These are phyloP conservation scores for Gnetum montanum DNA, from an alignment of 75 land plant genomes.

Conservation along the genomic window DNA sequence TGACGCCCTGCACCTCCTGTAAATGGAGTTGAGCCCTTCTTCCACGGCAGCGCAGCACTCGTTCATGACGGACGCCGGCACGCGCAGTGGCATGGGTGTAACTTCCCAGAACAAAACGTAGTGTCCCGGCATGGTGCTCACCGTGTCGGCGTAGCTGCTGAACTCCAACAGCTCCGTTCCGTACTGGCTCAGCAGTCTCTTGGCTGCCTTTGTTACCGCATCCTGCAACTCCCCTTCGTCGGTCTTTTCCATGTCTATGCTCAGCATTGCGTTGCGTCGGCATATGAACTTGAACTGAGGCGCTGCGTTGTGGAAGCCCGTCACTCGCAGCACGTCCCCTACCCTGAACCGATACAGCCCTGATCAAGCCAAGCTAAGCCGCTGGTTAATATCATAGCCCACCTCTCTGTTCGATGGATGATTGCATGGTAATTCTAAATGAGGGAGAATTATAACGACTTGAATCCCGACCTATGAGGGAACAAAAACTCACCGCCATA, in stretches of 20 bases:
- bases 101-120: slow-evolving; percentile 74
- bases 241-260: slow-evolving; percentile 79
- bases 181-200: slow-evolving; percentile 16
- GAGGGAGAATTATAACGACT: too few relatives aligned
- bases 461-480: too few relatives aligned
- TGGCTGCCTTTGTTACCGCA: slow-evolving; percentile 41
- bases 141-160: slow-evolving; percentile 65
- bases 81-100: slow-evolving; percentile 15
- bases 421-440: background rate
- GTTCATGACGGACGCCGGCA: slow-evolving; percentile 10
- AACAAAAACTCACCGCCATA: slow-evolving; percentile 18
- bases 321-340: slow-evolving; percentile 77
- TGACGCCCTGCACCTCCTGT: slow-evolving; percentile 51
- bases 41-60: slow-evolving; percentile 57
- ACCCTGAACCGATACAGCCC: slow-evolving; percentile 72
- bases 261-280: slow-evolving; percentile 70
- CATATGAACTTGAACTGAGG: slow-evolving; percentile 75
- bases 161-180: slow-evolving; percentile 45
- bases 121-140: slow-evolving; percentile 63
- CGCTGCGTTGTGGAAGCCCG: slow-evolving; percentile 71
- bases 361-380: background rate
- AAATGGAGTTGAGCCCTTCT: slow-evolving; percentile 56
- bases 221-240: slow-evolving; percentile 72
- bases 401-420: background rate
- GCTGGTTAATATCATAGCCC: background rate